phyloP scores from a whole-genome alignment of 345 rosid species.

The Cardiospermum halicacabum region DNA sequence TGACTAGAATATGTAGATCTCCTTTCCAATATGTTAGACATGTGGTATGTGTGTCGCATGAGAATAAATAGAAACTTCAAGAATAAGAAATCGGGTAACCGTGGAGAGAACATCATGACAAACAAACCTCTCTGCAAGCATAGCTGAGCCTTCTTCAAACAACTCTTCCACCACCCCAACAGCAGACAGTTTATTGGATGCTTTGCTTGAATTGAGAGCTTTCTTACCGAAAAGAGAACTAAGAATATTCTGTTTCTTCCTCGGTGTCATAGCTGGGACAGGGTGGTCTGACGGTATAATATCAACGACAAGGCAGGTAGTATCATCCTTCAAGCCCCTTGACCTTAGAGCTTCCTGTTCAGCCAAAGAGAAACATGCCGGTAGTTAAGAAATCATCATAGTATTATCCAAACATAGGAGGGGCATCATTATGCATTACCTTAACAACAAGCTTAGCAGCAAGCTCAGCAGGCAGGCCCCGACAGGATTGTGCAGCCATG shows the following conservation, averaged over 20 bases:
- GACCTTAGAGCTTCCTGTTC: slow-evolving; percentile 91
- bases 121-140: slow-evolving; percentile 86
- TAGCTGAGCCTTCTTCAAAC: slow-evolving; percentile 99
- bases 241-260: slow-evolving; percentile 65
- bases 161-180: slow-evolving; percentile 95
- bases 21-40: neutral
- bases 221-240: slow-evolving; percentile 64
- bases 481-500: slow-evolving; percentile 88
- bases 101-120: neutral
- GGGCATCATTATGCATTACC: slow-evolving; percentile 35
- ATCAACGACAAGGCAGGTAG: slow-evolving; percentile 98
- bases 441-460: slow-evolving; percentile 97
- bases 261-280: slow-evolving; percentile 55
- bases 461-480: slow-evolving; percentile 93
- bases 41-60: neutral
- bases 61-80: neutral
- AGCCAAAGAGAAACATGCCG: slow-evolving; percentile 9
- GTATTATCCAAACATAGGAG: neutral
- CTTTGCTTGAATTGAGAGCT: slow-evolving; percentile 39
- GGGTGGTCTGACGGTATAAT: slow-evolving; percentile 82
- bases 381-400: slow-evolving; percentile 10
- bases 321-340: slow-evolving; percentile 98
- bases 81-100: neutral
- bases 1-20: neutral
- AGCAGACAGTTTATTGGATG: slow-evolving; percentile 78